Base-by-base conservation (phyloP, 2,329 filamentous ascomycete species). In the Epichloe aotearoae region DNA sequence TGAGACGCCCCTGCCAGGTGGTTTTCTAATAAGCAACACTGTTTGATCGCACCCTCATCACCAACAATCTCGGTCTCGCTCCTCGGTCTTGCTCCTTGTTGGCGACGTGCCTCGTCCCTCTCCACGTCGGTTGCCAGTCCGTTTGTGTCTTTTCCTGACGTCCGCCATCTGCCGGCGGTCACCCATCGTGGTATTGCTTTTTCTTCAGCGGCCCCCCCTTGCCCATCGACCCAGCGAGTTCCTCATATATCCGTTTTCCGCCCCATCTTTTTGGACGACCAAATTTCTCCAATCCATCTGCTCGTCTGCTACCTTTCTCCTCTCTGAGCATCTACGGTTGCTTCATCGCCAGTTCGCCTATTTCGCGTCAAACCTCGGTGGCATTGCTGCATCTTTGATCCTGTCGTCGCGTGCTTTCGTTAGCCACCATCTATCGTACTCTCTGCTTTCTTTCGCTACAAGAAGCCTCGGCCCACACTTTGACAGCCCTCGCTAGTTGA, bases 201-300 rank as follows among this genome's bases (percentile, higher is more conserved):
- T 33, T 48, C 41, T 46, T 37, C 37, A 42, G 47, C 44, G 50
- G 14, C 10, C 51, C 39, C 47, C 47, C 30, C 15, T 6, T 48
- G 53, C 47, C 47, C 52, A 15, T 57, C 53, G 26, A 52, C 48
- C 49, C 47, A 51, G 40, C 50, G 53, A 49, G 26, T 55, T 46
- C 53, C 54, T 60, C 56, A 60, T 61, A 61, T 61, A 60, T 57
- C 53, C 59, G 54, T 57, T 58, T 41, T 54, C 49, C 55, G 54
- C 58, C 58, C 52, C 55, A 54, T 57, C 52, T 30, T 19, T 46
- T 30, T 19, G 38, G 33, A 38, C 37, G 17, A 41, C 23, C 20
- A n/a, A 50, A n/a, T 15, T 4, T 37, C 38, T 33, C 36, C 23
- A 40, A n/a, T 10, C 7, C 26, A 15, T 46, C 14, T 49, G n/a